These are phyloP conservation scores for Backusella luteola DNA, from an alignment of 192 early-diverging fungal genomes.

Conservation along the genomic window DNA sequence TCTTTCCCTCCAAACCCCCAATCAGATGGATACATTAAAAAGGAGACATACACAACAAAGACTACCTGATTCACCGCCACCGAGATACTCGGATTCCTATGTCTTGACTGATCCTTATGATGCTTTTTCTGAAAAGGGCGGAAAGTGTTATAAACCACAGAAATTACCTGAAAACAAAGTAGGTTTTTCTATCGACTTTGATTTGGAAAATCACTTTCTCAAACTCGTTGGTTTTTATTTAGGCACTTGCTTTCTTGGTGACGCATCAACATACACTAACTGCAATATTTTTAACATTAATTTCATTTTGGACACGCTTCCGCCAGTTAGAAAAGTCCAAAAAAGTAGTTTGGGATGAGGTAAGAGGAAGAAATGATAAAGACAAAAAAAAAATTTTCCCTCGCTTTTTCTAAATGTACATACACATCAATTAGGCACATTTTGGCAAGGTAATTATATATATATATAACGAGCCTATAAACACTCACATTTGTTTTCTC, in stretches of 20 bases:
- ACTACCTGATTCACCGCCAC: slow-evolving; percentile 10
- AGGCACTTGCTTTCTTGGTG: slow-evolving; percentile 40
- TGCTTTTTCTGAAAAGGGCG: neutral
- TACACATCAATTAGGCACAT: slow-evolving; percentile 40
- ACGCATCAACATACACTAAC: slow-evolving; percentile 49
- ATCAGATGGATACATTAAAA: neutral
- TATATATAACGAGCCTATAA: neutral
- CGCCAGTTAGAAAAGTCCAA: slow-evolving; percentile 57
- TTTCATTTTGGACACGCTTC: slow-evolving; percentile 67
- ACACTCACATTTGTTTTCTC: neutral
- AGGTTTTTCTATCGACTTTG: neutral
- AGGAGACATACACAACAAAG: neutral
- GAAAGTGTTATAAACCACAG: neutral
- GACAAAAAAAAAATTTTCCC: neutral
- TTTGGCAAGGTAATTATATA: slow-evolving; percentile 64
- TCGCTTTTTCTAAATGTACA: neutral
- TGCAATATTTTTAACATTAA: slow-evolving; percentile 52
- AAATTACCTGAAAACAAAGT: neutral
- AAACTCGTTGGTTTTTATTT: neutral
- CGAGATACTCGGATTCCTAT: neutral
- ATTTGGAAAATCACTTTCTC: neutral
- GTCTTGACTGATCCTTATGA: neutral
- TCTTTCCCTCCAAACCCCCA: neutral
- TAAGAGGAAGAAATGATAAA: neutral
- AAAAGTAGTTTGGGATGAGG: slow-evolving; percentile 71